Evolutionary conservation across 169 alveolate genomes (phyloP).

Genomic region (Cyclospora cayetanensis): DNA sequence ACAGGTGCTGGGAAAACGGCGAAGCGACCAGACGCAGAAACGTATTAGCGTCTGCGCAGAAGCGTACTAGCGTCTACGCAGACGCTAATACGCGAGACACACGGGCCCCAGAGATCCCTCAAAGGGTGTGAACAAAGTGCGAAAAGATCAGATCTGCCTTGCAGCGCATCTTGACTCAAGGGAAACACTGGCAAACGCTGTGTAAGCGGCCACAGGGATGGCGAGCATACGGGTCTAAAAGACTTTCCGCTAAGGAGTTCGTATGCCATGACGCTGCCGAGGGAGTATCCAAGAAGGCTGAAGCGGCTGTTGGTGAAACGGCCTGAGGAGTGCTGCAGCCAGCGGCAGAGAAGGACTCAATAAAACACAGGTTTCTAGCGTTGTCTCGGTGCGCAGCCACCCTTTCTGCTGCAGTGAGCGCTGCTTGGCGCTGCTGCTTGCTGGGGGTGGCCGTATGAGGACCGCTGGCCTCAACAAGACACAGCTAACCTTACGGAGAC

Average conservation of each 20-base stretch:
- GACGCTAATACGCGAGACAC: neutral
- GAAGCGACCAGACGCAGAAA: neutral
- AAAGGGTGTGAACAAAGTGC: no score
- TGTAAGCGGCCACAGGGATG: neutral
- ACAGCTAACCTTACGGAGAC: neutral
- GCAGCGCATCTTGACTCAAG: no score
- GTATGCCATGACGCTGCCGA: conserved; percentile 79
- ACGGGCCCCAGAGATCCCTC: neutral
- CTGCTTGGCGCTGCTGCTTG: no score
- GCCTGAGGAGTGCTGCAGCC: conserved; percentile 70
- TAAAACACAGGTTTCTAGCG: no score
- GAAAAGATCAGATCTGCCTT: no score
- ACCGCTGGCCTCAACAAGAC: neutral
- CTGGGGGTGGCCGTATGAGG: no score
- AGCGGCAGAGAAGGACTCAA: conserved; percentile 1
- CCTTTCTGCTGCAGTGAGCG: no score
- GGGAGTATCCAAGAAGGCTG: conserved; percentile 76
- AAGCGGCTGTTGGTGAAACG: conserved; percentile 67
- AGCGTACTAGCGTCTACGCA: neutral
- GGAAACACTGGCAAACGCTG: neutral
- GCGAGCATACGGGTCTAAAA: conserved; percentile 69
- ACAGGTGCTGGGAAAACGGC: no score
- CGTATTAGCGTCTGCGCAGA: neutral
- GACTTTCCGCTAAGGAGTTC: conserved; percentile 77
- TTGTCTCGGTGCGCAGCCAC: no score